Conservation (phyloP, 768 basidiomycete genomes). For the Pleurotus salmoneostramineus region DNA sequence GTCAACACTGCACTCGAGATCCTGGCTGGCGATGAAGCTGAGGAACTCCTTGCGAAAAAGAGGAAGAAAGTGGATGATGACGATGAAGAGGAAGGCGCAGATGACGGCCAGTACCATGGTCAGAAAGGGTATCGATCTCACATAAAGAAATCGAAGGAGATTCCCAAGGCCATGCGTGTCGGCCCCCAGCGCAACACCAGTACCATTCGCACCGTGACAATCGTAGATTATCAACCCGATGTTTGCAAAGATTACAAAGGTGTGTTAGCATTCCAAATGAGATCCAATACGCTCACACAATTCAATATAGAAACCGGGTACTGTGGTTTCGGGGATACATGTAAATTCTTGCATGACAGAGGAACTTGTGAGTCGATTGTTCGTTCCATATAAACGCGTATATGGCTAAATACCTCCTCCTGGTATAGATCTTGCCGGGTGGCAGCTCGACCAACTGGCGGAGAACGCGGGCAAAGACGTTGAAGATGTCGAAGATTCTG, state of each 20-base stretch:
- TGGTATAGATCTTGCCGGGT: conserved; percentile 83
- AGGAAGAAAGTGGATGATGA: conserved; percentile 51
- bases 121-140: conserved; percentile 78
- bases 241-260: conserved; percentile 99
- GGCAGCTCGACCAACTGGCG: conserved; percentile 95
- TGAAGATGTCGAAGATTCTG: conserved; percentile 61
- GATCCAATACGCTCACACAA: conserved; percentile 10
- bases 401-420: conserved; percentile 11
- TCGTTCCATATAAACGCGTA: conserved; percentile 5
- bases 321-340: conserved; percentile 98
- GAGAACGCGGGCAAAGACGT: conserved; percentile 65
- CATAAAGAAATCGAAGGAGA: conserved; percentile 76
- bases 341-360: conserved; percentile 98
- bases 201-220: conserved; percentile 92
- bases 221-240: conserved; percentile 97
- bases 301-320: conserved; percentile 83
- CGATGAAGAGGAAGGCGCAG: conserved; percentile 54
- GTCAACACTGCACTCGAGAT: conserved; percentile 69
- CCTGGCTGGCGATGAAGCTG: conserved; percentile 77
- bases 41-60: conserved; percentile 71
- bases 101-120: conserved; percentile 87
- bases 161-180: conserved; percentile 85
- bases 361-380: conserved; percentile 71
- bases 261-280: conserved; percentile 31
- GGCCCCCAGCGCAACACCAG: conserved; percentile 73